phyloP scores from a whole-genome alignment of 148 eudicot genomes.

The Arbutus unedo region DNA sequence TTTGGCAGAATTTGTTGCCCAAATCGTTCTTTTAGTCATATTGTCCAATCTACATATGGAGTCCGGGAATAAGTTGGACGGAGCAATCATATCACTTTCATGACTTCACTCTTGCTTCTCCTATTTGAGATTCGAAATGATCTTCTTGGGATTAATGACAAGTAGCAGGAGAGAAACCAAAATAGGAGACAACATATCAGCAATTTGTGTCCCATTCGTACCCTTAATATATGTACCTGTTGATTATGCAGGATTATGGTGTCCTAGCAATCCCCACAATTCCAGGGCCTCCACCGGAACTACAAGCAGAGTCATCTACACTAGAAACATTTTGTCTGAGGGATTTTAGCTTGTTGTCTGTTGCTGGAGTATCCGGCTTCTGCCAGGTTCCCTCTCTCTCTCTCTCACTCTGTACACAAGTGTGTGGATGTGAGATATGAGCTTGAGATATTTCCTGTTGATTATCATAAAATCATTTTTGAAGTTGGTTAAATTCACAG shows the following conservation, averaged over 20 bases:
- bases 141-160: not conserved
- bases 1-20: not conserved
- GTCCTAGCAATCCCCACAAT: conserved; percentile 79
- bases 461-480: too few species aligned
- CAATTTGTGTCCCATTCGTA: not conserved
- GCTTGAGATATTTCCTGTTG: not conserved
- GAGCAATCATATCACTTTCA: not conserved
- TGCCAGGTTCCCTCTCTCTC: conserved; percentile 71
- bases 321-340: conserved; percentile 64
- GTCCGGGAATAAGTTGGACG: not conserved
- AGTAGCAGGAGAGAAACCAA: not conserved
- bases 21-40: not conserved
- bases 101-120: not conserved
- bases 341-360: conserved; percentile 77
- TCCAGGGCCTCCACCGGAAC: conserved; percentile 84
- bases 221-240: not conserved
- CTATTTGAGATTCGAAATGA: not conserved
- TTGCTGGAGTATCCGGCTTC: conserved; percentile 84
- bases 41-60: not conserved
- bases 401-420: conserved; percentile 7
- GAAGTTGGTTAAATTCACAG: conserved; percentile 34
- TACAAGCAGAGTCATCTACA: conserved; percentile 53
- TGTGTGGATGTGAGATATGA: not conserved
- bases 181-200: not conserved
- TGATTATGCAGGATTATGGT: conserved; percentile 50